phyloP scores from a whole-genome alignment of 495 filamentous ascomycete genomes.

The Talaromyces thailandensis region DNA sequence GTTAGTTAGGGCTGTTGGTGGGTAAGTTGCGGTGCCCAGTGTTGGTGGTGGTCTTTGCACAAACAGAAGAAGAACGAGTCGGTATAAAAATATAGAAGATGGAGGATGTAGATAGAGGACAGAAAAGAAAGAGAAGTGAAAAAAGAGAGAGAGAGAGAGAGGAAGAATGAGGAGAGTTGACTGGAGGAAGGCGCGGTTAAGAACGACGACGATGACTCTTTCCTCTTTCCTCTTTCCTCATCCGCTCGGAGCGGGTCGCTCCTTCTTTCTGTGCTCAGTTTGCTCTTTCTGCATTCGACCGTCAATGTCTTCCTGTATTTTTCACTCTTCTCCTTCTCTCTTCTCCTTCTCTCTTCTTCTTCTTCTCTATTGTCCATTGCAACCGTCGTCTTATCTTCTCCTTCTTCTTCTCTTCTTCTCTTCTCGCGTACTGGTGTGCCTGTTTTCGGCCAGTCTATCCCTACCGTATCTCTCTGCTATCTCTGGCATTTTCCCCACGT shows the following conservation, averaged over 20 bases:
- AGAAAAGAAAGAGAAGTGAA: not conserved
- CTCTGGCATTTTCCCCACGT: not conserved
- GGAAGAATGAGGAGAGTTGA: not conserved
- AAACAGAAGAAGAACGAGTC: not conserved
- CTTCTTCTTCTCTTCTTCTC: not conserved
- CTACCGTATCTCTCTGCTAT: not conserved
- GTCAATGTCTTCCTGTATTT: not conserved
- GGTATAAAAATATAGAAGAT: not conserved
- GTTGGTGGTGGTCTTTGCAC: not conserved
- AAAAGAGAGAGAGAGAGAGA: not conserved
- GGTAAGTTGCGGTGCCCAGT: not conserved
- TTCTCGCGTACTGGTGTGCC: not conserved
- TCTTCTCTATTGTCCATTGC: too few relatives aligned
- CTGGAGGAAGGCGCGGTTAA: not conserved
- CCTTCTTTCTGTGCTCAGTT: not conserved
- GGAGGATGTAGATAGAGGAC: not conserved
- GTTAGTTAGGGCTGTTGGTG: not conserved
- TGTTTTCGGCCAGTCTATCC: not conserved
- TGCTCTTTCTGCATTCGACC: not conserved
- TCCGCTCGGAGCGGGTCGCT: not conserved
- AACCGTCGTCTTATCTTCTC: not conserved
- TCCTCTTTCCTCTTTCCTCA: conserved; percentile 2
- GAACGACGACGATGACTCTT: not conserved
- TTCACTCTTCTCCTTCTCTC: not conserved
- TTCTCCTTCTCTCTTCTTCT: too few relatives aligned